Base-by-base conservation (phyloP, 2,329 filamentous ascomycete genomes). In the Tolypocladium ovalisporum region DNA sequence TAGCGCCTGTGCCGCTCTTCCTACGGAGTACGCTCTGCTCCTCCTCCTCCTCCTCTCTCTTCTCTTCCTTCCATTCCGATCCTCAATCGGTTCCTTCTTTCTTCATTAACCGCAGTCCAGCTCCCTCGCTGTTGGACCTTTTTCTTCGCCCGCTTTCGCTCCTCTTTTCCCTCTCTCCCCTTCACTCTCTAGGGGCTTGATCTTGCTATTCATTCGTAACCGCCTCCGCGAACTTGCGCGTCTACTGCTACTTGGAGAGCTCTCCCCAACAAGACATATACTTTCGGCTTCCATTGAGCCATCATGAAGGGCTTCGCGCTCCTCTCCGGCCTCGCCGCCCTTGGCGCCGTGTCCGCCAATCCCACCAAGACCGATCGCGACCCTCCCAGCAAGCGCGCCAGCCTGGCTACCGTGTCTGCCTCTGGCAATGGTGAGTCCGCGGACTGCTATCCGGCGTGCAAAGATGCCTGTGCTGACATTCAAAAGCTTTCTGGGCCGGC, bases 371-470 rank as follows among this genome's bases (percentile, higher is more conserved):
- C 77, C 10, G 69, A 74, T 59, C 75, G 73, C 56, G 68, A 79
- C 61, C 70, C 76, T 24, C 77, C 78, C 9, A 71, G 69, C 67
- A 81, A 81, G 70, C 76, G 81, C 56, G 75, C 75, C 60, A 70
- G 71, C 54, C 63, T 82, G 32, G 76, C 81, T 22, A 68, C 74
- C 17, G 76, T 84, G 61, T 77, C 77, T 0, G 78, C 73, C 54
- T 81, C 78, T 24, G 81, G 81, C 63, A 84, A 83, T 72, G 81
- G 81, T 83, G 72, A 63, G 72, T 40, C 57, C 40, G n/a, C n/a
- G n/a, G 27, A 12, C 15, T 13, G n/a, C 15, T 52, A 36, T 29
- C 47, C 12, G 8, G 27, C n/a, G n/a, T 24, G 4, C 34, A 44
- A 34, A 57, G 56, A 54, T 52, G 60, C 36, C 51, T 54, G 15